These are phyloP conservation scores for Volvox carteri DNA, from an alignment of 163 green algal species.

Conservation along the genomic window DNA sequence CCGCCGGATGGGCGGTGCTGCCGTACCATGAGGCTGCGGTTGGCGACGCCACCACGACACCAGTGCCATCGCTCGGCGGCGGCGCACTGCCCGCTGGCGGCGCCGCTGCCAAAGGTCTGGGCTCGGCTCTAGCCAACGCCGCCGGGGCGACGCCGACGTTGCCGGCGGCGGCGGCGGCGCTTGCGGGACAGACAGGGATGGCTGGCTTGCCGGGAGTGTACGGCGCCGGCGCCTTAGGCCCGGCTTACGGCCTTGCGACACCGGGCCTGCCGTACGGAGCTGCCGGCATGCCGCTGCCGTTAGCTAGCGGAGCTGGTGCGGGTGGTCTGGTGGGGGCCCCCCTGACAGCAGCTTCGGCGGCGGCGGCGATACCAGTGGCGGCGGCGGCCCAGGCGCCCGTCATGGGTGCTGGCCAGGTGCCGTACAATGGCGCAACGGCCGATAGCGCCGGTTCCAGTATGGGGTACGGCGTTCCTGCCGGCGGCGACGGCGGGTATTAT, in stretches of 20 bases:
- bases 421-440: background rate
- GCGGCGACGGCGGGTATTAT: background rate
- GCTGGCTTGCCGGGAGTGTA: background rate
- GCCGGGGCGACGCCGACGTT: slow-evolving; percentile 39
- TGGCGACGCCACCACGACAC: background rate
- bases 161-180: background rate
- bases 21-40: background rate
- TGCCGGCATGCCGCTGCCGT: background rate
- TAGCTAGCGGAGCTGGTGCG: background rate
- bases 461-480: background rate
- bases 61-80: slow-evolving; percentile 16
- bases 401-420: background rate
- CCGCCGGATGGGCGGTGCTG: slow-evolving; percentile 42
- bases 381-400: background rate
- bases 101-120: background rate
- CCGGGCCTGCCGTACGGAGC: background rate
- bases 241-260: background rate
- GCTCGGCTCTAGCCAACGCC: background rate
- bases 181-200: background rate
- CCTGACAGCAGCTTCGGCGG: too few species aligned
- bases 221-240: background rate
- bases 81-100: slow-evolving; percentile 16
- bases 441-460: background rate
- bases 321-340: background rate
- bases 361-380: background rate